Evolutionary conservation across 257 asterid species (phyloP).

Genomic region (Vinca minor): DNA sequence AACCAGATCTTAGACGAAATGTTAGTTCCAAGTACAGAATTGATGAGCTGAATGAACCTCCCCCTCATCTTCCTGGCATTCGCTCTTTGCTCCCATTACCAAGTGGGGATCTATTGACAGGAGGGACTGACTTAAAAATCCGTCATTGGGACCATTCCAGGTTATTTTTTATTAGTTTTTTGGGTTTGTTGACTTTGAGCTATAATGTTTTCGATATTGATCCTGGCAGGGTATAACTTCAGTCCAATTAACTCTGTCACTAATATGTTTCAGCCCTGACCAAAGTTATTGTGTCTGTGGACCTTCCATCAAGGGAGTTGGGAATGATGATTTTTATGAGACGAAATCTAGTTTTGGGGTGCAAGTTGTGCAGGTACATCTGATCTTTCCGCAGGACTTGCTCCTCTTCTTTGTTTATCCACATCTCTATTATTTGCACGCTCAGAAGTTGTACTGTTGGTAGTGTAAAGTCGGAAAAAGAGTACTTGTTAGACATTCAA

Average conservation of each 20-base stretch:
- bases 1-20: constrained; percentile 55
- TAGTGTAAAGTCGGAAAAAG: not conserved
- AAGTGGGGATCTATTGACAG: constrained; percentile 93
- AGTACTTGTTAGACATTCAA: not conserved
- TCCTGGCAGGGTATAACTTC: constrained; percentile 7
- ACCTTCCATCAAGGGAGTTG: constrained; percentile 75
- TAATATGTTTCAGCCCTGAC: constrained; percentile 64
- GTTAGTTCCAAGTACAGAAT: constrained; percentile 63
- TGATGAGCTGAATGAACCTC: constrained; percentile 76
- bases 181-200: not conserved
- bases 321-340: constrained; percentile 83
- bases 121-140: constrained; percentile 90
- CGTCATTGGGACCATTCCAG: constrained; percentile 98
- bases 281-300: constrained; percentile 88
- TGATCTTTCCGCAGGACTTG: not conserved
- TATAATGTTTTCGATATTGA: constrained; percentile 4
- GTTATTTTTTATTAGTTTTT: constrained; percentile 28
- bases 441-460: not conserved
- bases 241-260: constrained; percentile 15
- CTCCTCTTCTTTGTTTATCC: not conserved
- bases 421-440: not conserved
- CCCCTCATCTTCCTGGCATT: constrained; percentile 75
- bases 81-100: constrained; percentile 99
- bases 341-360: constrained; percentile 86
- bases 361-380: constrained; percentile 90